Evolutionary conservation across 129 eudicot genomes (phyloP), one percentile per base, ranked within the genome.

Genomic region (Calendula officinalis): DNA sequence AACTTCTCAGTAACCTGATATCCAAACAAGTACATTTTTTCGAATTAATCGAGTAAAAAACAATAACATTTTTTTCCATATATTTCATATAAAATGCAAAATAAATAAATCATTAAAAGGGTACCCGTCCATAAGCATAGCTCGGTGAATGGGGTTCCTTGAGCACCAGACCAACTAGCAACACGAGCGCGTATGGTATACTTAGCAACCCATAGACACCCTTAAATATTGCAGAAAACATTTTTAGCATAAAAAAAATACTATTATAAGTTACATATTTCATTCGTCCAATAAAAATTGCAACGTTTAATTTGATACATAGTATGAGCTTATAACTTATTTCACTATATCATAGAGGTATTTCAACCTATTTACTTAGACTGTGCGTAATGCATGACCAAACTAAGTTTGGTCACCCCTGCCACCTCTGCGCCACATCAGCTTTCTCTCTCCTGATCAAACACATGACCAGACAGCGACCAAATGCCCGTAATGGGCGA

Each of bases 201-300:
- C 82, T 71, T 62, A 84, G 78, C 86, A 90, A 70, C 13, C 97
- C 95, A 32, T 63, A 84, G 7, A 90, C 95, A 40, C 97, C 97
- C 97, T 86, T 45, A 4, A 63, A 63, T n/a, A n/a, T n/a, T n/a
- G n/a, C 52, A 46, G 4, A 7, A 32, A 33, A 44, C n/a, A 5
- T 45, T 61, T 13, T 41, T 37, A 9, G 37, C 15, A 52, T 22
- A 32, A 54, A 8, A 22, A 22, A 1, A 22, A 22, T 22, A 22
- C 1, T 22, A 12, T 5, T 22, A 12, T 5, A 57, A 36, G 11
- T n/a, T 56, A 57, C 3, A 57, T 8, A 12, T 35, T n/a, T 57
- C 41, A 7, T 6, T 11, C 2, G 0, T 57, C 44, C 30, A 4
- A 5, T 57, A 22, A 7, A 13, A 36, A 57, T 57, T 57, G 30